phyloP scores from a whole-genome alignment of 345 rosid species.

The Brassica juncea region DNA sequence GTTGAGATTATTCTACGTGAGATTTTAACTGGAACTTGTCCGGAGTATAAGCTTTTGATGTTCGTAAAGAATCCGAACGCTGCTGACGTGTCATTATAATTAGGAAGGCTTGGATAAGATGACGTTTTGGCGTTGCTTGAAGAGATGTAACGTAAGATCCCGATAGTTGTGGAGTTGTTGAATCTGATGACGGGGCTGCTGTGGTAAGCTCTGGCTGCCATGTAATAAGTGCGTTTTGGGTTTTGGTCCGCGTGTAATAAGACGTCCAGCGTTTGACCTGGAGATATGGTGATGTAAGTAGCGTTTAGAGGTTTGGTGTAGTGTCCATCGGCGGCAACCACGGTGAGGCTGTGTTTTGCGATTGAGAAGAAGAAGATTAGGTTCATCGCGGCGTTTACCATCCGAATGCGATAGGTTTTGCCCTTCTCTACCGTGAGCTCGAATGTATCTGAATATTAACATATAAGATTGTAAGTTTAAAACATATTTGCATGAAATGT shows the following conservation, averaged over 20 bases:
- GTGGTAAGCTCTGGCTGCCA: conserved; percentile 55
- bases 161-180: conserved; percentile 48
- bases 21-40: conserved; percentile 1
- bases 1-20: conserved; percentile 38
- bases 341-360: conserved; percentile 46
- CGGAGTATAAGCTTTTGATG: conserved; percentile 10
- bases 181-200: not conserved
- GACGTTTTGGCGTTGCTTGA: not conserved
- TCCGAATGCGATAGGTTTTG: conserved; percentile 49
- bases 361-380: conserved; percentile 42
- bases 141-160: conserved; percentile 42
- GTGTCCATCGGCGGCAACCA: conserved; percentile 50
- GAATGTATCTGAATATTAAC: conserved; percentile 40
- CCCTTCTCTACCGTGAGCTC: conserved; percentile 39
- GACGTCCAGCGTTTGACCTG: conserved; percentile 60
- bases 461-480: not conserved
- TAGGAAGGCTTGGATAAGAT: conserved; percentile 50
- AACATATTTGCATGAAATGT: no score
- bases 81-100: conserved; percentile 42
- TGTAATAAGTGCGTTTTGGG: conserved; percentile 45
- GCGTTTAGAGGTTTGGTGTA: conserved; percentile 50
- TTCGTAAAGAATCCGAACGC: conserved; percentile 19
- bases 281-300: conserved; percentile 48
- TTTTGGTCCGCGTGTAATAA: conserved; percentile 50
- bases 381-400: conserved; percentile 55